phyloP scores from a whole-genome alignment of 1,284 basidiomycete species.

The Cutaneotrichosporon cyanovorans region DNA sequence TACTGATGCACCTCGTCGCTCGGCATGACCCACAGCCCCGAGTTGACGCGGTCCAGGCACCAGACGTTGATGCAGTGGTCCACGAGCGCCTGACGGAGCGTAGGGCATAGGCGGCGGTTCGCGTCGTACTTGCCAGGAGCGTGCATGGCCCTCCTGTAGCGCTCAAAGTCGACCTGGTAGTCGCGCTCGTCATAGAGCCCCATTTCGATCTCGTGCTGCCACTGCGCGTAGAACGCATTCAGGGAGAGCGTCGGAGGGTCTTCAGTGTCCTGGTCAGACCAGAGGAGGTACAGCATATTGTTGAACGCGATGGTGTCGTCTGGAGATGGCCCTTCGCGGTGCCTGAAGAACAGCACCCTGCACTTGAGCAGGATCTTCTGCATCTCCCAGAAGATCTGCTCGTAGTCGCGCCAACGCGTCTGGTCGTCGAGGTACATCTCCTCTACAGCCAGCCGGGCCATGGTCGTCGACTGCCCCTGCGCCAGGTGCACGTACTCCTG shows the following conservation, averaged over 20 bases:
- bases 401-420: slow-evolving; percentile 20
- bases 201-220: slow-evolving; percentile 6
- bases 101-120: slow-evolving; percentile 1
- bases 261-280: neutral
- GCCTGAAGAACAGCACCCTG: neutral
- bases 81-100: slow-evolving; percentile 11
- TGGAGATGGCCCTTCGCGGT: neutral
- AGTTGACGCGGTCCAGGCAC: slow-evolving; percentile 18
- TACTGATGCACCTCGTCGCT: slow-evolving; percentile 25
- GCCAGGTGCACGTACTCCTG: slow-evolving; percentile 13
- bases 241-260: neutral
- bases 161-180: slow-evolving; percentile 1
- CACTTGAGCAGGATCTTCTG: slow-evolving; percentile 8
- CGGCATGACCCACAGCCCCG: slow-evolving; percentile 30
- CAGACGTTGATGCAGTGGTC: slow-evolving; percentile 18
- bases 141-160: neutral
- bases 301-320: neutral
- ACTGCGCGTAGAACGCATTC: neutral
- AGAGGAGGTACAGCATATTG: neutral
- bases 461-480: slow-evolving; percentile 2
- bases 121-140: neutral
- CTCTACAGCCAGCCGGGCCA: slow-evolving; percentile 19
- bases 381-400: slow-evolving; percentile 9
- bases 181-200: slow-evolving; percentile 7
- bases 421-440: slow-evolving; percentile 23